Conservation (phyloP, 768 basidiomycete genomes). For the Termitomyces heimii region DNA sequence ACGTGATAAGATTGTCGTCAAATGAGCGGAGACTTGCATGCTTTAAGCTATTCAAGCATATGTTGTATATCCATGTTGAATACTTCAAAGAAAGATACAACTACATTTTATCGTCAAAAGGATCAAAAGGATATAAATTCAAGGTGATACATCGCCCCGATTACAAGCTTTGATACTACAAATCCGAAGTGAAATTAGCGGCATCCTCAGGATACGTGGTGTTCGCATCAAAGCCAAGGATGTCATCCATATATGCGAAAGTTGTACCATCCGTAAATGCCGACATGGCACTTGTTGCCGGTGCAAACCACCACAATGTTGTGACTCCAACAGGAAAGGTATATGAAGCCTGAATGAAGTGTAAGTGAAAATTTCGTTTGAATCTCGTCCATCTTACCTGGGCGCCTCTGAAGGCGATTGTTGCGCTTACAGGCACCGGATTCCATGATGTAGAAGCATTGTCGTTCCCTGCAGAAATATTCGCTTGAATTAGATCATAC, state of each 20-base stretch:
- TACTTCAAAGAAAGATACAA: background rate
- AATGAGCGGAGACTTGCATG: background rate
- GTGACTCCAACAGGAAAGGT: slow-evolving; percentile 76
- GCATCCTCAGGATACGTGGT: background rate
- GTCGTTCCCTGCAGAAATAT: slow-evolving; percentile 36
- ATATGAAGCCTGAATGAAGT: slow-evolving; percentile 44
- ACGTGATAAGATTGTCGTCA: background rate
- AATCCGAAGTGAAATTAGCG: background rate
- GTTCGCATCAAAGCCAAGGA: slow-evolving; percentile 7
- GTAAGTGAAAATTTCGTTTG: background rate
- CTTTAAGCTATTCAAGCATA: background rate
- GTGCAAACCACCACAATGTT: slow-evolving; percentile 46
- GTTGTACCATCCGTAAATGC: background rate
- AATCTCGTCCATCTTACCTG: slow-evolving; percentile 32
- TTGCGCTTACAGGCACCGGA: slow-evolving; percentile 46
- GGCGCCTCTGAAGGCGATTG: slow-evolving; percentile 58
- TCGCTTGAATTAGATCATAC: background rate
- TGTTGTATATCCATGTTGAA: background rate
- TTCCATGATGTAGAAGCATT: slow-evolving; percentile 43
- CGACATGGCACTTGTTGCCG: slow-evolving; percentile 3
- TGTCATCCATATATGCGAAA: background rate
- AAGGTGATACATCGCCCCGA: background rate
- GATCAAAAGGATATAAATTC: background rate
- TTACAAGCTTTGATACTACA: background rate
- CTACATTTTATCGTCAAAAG: background rate